Percentiles rank a stretch among this genome's conserved stretches.
Evolutionary conservation across 1,139 yeast species (phyloP).

Genomic region (Chernovozyma aurita): DNA sequence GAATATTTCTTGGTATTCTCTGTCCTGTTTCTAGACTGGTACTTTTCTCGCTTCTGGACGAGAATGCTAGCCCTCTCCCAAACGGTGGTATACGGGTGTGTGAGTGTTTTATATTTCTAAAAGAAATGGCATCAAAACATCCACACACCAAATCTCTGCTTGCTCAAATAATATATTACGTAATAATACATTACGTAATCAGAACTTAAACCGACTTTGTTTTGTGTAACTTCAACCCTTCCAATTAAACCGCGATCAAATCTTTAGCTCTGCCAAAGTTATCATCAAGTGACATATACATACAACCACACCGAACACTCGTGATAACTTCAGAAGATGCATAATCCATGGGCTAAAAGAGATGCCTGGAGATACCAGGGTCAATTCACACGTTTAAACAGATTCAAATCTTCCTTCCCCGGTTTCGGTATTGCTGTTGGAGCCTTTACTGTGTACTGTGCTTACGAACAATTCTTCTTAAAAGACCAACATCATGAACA

Average conservation of each 20-base stretch:
- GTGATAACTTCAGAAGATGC: too few species aligned
- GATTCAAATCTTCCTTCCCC: conserved; percentile 75
- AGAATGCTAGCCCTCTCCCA: too few species aligned
- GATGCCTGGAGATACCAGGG: conserved; percentile 93
- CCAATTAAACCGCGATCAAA: conserved; percentile 4
- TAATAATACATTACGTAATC: too few species aligned
- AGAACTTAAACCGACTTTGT: too few species aligned
- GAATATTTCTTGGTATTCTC: too few species aligned
- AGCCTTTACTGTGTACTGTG: conserved; percentile 64
- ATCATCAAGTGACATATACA: not conserved
- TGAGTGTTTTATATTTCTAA: too few species aligned
- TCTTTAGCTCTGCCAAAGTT: not conserved
- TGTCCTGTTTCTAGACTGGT: too few species aligned
- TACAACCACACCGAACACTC: conserved; percentile 1
- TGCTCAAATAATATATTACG: too few species aligned
- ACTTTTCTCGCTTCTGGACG: too few species aligned
- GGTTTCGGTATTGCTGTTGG: conserved; percentile 80
- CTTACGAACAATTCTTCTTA: conserved; percentile 54
- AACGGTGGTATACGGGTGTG: too few species aligned
- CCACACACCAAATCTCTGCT: too few species aligned
- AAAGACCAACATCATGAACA: conserved; percentile 25
- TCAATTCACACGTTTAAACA: conserved; percentile 65
- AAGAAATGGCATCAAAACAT: too few species aligned
- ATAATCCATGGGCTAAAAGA: conserved; percentile 56
- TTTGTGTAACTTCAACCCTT: conserved; percentile 1